These are phyloP conservation scores for Sphaceloma murrayae DNA, from an alignment of 2,329 filamentous ascomycete species.

Conservation along the genomic window DNA sequence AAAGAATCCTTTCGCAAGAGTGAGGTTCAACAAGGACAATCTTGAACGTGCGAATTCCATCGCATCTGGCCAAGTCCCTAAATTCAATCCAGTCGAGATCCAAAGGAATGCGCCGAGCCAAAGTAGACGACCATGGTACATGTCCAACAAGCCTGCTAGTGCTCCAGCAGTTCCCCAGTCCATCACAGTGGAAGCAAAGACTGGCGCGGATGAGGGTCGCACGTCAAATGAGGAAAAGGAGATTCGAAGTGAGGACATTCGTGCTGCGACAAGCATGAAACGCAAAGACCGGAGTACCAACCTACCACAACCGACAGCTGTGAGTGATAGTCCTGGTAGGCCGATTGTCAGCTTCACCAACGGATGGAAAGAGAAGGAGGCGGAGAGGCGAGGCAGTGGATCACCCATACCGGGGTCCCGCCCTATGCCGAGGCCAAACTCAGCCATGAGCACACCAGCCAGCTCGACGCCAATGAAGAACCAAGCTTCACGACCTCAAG, in stretches of 20 bases:
- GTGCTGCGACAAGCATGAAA: slow-evolving; percentile 80
- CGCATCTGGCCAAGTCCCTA: slow-evolving; percentile 24
- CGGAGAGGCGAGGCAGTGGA: slow-evolving; percentile 54
- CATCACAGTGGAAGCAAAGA: slow-evolving; percentile 28
- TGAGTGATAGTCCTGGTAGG: slow-evolving; percentile 80
- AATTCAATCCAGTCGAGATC: slow-evolving; percentile 56
- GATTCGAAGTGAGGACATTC: slow-evolving; percentile 77
- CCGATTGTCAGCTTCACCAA: slow-evolving; percentile 96
- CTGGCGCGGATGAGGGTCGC: slow-evolving; percentile 31
- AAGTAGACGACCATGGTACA: slow-evolving; percentile 73
- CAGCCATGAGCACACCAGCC: not conserved
- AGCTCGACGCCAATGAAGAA: not conserved
- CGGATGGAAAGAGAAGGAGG: slow-evolving; percentile 66
- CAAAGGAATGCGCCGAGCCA: slow-evolving; percentile 75
- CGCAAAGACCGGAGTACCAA: slow-evolving; percentile 78
- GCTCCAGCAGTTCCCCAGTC: slow-evolving; percentile 26
- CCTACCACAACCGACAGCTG: slow-evolving; percentile 77
- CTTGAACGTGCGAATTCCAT: slow-evolving; percentile 21
- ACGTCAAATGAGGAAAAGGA: slow-evolving; percentile 70
- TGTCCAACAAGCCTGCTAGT: slow-evolving; percentile 46
- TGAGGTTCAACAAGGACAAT: slow-evolving; percentile 25
- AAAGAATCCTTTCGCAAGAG: slow-evolving; percentile 56
- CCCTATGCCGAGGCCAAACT: not conserved
- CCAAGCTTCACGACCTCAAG: not conserved
- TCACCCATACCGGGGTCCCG: not conserved